A percentile compares a stretch with the other conserved stretches of the same genome.
phyloP scores from a whole-genome alignment of 1,139 yeast species.

The Taphrina deformans region DNA sequence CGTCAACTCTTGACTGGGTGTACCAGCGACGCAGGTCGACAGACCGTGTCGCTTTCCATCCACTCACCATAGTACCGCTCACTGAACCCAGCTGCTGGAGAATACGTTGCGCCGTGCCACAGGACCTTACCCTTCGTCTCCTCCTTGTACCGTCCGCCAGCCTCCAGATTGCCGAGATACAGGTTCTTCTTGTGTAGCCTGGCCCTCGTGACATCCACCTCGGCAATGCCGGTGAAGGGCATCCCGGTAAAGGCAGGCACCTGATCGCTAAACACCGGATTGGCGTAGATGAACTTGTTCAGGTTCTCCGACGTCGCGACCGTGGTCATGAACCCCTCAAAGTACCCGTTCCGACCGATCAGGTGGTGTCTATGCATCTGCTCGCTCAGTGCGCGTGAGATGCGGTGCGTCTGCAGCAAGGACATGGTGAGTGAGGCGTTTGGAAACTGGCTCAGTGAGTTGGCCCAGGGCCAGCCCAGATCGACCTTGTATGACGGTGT shows the following conservation, averaged over 20 bases:
- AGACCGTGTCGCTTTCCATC: not conserved
- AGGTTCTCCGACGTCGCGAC: not conserved
- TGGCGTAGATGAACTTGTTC: constrained; percentile 9
- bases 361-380: constrained; percentile 6
- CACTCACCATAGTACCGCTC: not conserved
- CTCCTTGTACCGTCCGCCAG: not conserved
- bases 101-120: constrained; percentile 15
- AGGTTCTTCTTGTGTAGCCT: not conserved
- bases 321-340: constrained; percentile 7
- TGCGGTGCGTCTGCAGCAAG: constrained; percentile 3
- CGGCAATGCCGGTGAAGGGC: constrained; percentile 12
- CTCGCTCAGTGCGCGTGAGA: not conserved
- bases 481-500: constrained; percentile 4
- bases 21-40: constrained; percentile 5
- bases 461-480: constrained; percentile 5
- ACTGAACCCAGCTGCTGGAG: not conserved
- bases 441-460: not conserved
- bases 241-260: not conserved
- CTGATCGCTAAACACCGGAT: constrained; percentile 1
- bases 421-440: not conserved
- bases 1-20: constrained; percentile 9
- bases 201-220: not conserved
- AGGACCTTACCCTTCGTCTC: not conserved
- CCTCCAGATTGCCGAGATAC: not conserved
- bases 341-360: not conserved